phyloP scores from a whole-genome alignment of 768 basidiomycete genomes.

The Tricholoma saponaceum region DNA sequence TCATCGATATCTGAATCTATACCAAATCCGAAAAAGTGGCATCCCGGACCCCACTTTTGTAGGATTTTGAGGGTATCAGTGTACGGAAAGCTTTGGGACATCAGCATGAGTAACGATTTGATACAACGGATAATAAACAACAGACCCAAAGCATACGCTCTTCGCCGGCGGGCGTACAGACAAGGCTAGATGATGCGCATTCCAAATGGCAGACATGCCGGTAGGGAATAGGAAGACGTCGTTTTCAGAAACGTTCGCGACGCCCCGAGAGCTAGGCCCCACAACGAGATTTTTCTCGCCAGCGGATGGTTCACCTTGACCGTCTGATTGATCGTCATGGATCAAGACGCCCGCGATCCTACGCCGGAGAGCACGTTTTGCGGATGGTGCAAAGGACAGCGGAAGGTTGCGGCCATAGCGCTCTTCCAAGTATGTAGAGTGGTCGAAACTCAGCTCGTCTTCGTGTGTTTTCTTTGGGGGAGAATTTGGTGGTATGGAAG shows the following conservation, averaged over 20 bases:
- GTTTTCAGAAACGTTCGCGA: slow-evolving; percentile 66
- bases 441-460: slow-evolving; percentile 59
- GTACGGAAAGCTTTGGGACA: slow-evolving; percentile 77
- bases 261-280: slow-evolving; percentile 67
- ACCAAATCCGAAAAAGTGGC: slow-evolving; percentile 83
- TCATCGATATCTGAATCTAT: slow-evolving; percentile 70
- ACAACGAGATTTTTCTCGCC: slow-evolving; percentile 42
- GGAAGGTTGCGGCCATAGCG: slow-evolving; percentile 92
- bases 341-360: slow-evolving; percentile 85
- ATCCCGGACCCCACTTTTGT: slow-evolving; percentile 95
- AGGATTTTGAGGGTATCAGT: slow-evolving; percentile 92
- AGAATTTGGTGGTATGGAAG: slow-evolving; percentile 9
- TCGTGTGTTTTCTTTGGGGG: slow-evolving; percentile 3
- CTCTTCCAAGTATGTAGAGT: slow-evolving; percentile 82
- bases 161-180: slow-evolving; percentile 56
- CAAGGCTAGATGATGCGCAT: slow-evolving; percentile 71
- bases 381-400: slow-evolving; percentile 62
- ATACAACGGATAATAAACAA: slow-evolving; percentile 3
- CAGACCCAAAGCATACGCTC: slow-evolving; percentile 93
- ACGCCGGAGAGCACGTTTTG: slow-evolving; percentile 83
- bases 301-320: slow-evolving; percentile 29
- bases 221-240: slow-evolving; percentile 87
- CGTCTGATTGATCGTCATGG: slow-evolving; percentile 46
- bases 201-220: slow-evolving; percentile 96
- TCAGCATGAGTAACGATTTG: not conserved